Percentiles rank a stretch among this genome's conserved stretches.
Evolutionary conservation across 2,329 filamentous ascomycete genomes (phyloP).

Genomic region (Geosmithia morbida): DNA sequence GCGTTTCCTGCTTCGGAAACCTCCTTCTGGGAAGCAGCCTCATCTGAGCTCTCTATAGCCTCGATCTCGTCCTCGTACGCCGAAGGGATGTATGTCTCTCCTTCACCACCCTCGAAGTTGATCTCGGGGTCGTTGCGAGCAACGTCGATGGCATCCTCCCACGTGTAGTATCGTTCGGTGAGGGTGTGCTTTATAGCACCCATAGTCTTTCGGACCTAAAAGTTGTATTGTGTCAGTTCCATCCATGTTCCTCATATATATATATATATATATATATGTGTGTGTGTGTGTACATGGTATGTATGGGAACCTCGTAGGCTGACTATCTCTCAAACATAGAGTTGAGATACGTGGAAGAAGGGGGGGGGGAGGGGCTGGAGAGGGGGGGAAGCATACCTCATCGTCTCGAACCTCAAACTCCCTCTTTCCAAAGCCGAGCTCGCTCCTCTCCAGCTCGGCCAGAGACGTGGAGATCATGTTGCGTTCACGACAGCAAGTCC

Average conservation of each 20-base stretch:
- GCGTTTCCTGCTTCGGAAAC: neutral
- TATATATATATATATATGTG: too few relatives aligned
- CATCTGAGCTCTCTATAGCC: constrained; percentile 9
- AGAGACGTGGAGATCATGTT: constrained; percentile 76
- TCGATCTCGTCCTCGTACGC: constrained; percentile 19
- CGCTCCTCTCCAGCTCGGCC: constrained; percentile 50
- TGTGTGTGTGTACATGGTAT: too few relatives aligned
- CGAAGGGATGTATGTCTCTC: constrained; percentile 33
- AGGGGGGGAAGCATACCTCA: constrained; percentile 27
- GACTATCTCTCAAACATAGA: too few relatives aligned
- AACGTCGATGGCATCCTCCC: constrained; percentile 59
- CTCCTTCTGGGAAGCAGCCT: neutral
- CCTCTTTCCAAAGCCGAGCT: constrained; percentile 58
- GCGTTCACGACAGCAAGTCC: constrained; percentile 80
- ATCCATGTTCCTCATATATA: too few relatives aligned
- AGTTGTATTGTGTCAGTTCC: too few relatives aligned
- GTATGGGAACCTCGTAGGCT: too few relatives aligned
- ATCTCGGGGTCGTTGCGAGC: constrained; percentile 55
- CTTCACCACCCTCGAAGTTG: constrained; percentile 31
- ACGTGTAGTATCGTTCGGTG: constrained; percentile 79
- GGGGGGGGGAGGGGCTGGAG: too few relatives aligned
- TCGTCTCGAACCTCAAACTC: constrained; percentile 51
- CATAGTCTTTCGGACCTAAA: constrained; percentile 63
- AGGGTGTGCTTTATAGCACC: constrained; percentile 69
- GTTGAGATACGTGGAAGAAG: too few relatives aligned